Percentiles rank a stretch among this genome's conserved stretches.
phyloP scores from a whole-genome alignment of 306 rosid genomes.

The Glycyrrhiza uralensis region DNA sequence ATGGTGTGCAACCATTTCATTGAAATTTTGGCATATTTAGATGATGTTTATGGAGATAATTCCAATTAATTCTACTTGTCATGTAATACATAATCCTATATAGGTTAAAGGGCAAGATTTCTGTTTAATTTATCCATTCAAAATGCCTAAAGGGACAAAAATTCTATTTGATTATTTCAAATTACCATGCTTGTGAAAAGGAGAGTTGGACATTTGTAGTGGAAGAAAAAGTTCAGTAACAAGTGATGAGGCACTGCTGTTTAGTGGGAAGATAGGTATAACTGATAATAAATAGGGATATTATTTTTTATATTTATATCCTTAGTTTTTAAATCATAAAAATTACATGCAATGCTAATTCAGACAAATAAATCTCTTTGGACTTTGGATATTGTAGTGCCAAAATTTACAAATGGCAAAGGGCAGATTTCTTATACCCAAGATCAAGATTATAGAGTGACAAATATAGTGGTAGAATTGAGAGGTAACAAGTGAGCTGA shows the following conservation, averaged over 20 bases:
- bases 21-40: neutral
- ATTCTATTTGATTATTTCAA: neutral
- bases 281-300: neutral
- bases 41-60: neutral
- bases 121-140: neutral
- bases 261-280: neutral
- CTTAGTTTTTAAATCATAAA: neutral
- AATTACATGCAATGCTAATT: no score
- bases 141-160: neutral
- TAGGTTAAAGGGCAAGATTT: neutral
- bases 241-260: neutral
- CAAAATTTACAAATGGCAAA: neutral
- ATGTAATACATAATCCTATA: neutral
- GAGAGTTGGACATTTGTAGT: neutral
- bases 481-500: neutral
- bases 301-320: neutral
- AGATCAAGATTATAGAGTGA: slow-evolving; percentile 9
- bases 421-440: neutral
- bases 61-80: neutral
- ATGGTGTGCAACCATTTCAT: slow-evolving; percentile 46
- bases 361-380: no score
- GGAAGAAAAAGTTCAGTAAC: neutral
- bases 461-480: neutral
- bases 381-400: no score
- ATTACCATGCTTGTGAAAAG: neutral